Conservation (phyloP, 257 asterid species). For the Solanum pinnatisectum region DNA sequence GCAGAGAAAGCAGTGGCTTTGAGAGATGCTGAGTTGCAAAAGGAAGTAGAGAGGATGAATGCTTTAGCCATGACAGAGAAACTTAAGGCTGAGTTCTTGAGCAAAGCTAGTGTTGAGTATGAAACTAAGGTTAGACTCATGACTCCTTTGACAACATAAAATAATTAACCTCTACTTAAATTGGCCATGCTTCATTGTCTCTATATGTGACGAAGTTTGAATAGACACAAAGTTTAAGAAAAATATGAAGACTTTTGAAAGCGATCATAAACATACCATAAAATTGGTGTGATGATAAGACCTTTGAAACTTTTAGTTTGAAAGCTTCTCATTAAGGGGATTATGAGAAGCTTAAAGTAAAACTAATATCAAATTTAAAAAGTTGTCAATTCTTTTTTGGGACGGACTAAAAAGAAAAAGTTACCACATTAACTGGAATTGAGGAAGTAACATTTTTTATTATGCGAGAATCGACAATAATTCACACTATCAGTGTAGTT, state of each 20-base stretch:
- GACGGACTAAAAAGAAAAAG: neutral
- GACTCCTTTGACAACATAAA: neutral
- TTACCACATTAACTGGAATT: neutral
- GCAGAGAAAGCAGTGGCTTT: constrained; percentile 50
- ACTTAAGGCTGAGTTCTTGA: constrained; percentile 47
- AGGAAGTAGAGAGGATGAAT: constrained; percentile 51
- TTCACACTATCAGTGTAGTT: neutral
- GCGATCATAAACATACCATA: neutral
- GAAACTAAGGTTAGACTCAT: constrained; percentile 40
- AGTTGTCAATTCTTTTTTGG: neutral
- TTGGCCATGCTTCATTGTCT: neutral
- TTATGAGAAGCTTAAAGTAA: rapidly evolving
- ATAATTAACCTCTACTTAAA: neutral
- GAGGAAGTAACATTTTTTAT: neutral
- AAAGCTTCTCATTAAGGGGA: neutral
- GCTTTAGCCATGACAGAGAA: constrained; percentile 42
- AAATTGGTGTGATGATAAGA: neutral
- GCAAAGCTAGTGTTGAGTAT: constrained; percentile 52
- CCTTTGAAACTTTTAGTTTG: neutral
- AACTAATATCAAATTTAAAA: neutral
- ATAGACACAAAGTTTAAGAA: neutral
- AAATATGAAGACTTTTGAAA: neutral
- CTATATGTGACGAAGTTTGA: neutral
- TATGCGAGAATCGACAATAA: neutral
- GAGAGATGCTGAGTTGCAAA: constrained; percentile 52